These are phyloP conservation scores for Phytopythium montanum DNA, from an alignment of 352 stramenopile species.

Conservation along the genomic window DNA sequence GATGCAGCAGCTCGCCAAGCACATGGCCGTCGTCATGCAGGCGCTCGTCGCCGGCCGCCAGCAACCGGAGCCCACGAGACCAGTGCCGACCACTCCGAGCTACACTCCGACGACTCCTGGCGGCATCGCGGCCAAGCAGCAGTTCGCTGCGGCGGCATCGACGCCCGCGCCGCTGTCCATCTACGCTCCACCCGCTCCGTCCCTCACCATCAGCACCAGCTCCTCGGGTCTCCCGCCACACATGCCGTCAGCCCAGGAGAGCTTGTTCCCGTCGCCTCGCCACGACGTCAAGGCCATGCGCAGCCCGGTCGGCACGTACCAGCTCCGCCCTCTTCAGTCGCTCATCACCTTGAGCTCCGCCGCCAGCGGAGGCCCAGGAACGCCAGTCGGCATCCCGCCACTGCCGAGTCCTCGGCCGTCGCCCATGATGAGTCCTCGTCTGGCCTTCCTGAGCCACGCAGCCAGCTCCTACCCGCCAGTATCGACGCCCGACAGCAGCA, in stretches of 20 bases:
- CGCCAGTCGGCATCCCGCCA: conserved; percentile 2
- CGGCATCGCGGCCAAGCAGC: not conserved
- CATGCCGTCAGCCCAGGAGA: not conserved
- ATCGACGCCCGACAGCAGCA: conserved; percentile 12
- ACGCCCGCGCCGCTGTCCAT: conserved; percentile 10
- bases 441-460: conserved; percentile 13
- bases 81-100: not conserved
- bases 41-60: conserved; percentile 28
- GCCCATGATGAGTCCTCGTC: conserved; percentile 14
- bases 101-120: not conserved
- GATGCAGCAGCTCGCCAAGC: conserved; percentile 68
- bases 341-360: conserved; percentile 6
- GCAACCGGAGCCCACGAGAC: conserved; percentile 9
- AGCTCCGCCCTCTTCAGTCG: conserved; percentile 46
- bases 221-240: not conserved
- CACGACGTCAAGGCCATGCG: conserved; percentile 11
- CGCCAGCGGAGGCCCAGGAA: not conserved
- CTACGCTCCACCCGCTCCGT: conserved; percentile 2
- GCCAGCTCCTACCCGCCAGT: conserved; percentile 7
- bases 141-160: conserved; percentile 13
- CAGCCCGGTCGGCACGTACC: conserved; percentile 28
- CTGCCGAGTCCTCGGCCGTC: conserved; percentile 5
- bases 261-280: conserved; percentile 6
- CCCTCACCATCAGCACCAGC: conserved; percentile 9
- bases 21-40: conserved; percentile 55